These are phyloP conservation scores for Krasilnikovozyma curviuscula DNA, from an alignment of 768 basidiomycete species.

Conservation along the genomic window DNA sequence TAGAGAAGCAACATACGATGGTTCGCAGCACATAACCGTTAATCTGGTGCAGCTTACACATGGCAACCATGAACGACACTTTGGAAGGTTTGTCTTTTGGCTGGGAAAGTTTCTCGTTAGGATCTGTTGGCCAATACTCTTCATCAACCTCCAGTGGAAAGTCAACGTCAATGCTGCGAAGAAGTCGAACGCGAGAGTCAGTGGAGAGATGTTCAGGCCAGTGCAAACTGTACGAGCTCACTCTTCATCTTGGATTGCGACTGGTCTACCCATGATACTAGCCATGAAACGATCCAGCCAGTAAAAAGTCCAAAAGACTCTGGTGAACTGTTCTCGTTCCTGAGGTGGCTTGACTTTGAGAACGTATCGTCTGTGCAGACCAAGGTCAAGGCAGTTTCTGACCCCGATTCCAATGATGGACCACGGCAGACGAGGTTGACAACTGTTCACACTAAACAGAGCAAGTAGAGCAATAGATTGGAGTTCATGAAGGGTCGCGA, in stretches of 20 bases:
- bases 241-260: conserved; percentile 58
- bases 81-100: conserved; percentile 39
- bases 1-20: conserved; percentile 33
- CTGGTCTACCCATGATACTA: conserved; percentile 43
- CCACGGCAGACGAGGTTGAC: neutral
- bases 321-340: conserved; percentile 58
- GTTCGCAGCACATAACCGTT: conserved; percentile 41
- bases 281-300: conserved; percentile 25
- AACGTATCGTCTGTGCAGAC: conserved; percentile 8
- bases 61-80: conserved; percentile 39
- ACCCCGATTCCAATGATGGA: neutral
- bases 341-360: neutral
- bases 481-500: neutral
- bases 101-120: conserved; percentile 36
- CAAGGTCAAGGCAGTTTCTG: neutral
- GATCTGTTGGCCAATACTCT: conserved; percentile 50
- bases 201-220: neutral
- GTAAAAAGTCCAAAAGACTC: conserved; percentile 43
- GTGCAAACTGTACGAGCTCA: no score
- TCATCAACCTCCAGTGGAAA: conserved; percentile 58
- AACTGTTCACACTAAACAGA: neutral
- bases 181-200: neutral
- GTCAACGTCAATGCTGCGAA: conserved; percentile 48
- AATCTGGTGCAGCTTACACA: conserved; percentile 42
- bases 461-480: neutral